Evolutionary conservation across 2,329 filamentous ascomycete species (phyloP), one percentile per base, ranked within the genome.

Genomic region (Ophiostoma himal-ulmi): DNA sequence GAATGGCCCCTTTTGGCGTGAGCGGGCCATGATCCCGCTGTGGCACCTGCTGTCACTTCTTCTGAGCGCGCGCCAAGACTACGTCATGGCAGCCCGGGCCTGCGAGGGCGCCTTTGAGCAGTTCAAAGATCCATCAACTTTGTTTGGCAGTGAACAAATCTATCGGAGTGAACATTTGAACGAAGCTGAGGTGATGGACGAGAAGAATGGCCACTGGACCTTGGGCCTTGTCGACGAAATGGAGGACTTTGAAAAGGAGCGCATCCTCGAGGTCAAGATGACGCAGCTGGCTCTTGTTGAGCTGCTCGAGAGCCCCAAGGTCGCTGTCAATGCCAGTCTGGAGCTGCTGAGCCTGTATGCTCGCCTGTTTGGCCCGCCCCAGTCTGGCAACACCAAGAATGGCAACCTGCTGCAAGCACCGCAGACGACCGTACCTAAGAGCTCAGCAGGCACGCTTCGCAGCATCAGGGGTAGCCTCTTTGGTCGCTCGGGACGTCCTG

Each of bases 71-170:
- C 89, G 91, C 73, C 91, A 96, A 74, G 93, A 97, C 73, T 96
- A 91, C 75, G 82, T 87, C 68, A 90, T 91, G 78, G 94, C 95
- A 1, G 86, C 88, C 37, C 89, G 90, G 76, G 90, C 93, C 41
- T 98, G 94, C 75, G 93, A 96, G 77, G 93, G 92, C 36, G 94
- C 93, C 3, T 91, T 98, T 77, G 93, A 97, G 74, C 92, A 96
- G 76, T 96, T 97, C 76, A 88, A 89, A 69, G 89, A 92, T 72
- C 86, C 89, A 0, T 79, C 85, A 0, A 83, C 91, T 7, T 83
- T 94, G 0, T 93, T 93, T 76, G 91, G 90, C 22, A 84, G 84
- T 68, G 80, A 84, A 44, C 82, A 86, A 20, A 77, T 85, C 70
- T 91, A 85, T 74, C 84, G 85, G 74, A 91, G 89, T 75, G 88